Evolutionary conservation across 2,329 filamentous ascomycete species (phyloP).

Genomic region (Phoma sp.): DNA sequence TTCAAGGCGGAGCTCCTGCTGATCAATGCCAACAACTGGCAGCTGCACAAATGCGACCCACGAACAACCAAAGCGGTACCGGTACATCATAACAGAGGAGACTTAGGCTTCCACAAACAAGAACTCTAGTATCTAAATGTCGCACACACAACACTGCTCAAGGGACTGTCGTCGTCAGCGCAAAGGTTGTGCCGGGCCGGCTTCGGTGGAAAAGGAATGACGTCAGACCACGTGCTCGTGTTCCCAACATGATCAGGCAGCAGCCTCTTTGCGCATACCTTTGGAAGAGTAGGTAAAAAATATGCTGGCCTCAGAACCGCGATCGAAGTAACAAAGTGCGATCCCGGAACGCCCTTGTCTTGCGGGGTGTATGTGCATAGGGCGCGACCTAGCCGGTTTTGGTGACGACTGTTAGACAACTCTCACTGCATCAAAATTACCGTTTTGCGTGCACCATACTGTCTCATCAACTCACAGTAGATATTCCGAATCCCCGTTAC

Average conservation of each 20-base stretch:
- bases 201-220: not conserved
- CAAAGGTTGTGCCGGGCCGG: not conserved
- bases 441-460: not conserved
- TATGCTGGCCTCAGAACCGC: not conserved
- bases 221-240: not conserved
- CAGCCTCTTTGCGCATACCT: not conserved
- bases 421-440: not conserved
- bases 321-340: not conserved
- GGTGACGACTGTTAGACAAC: not conserved
- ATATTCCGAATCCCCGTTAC: not conserved
- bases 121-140: not conserved
- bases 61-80: not conserved
- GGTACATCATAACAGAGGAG: not conserved
- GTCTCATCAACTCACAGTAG: not conserved
- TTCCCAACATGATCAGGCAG: not conserved
- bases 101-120: not conserved
- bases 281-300: no score
- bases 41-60: no score
- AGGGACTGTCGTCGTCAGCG: not conserved
- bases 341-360: not conserved
- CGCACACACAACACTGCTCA: not conserved
- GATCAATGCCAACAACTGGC: not conserved
- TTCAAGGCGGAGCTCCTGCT: not conserved
- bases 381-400: constrained; percentile 9
- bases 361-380: constrained; percentile 1